phyloP scores from a whole-genome alignment of 768 basidiomycete species.

The Russula olivacea region DNA sequence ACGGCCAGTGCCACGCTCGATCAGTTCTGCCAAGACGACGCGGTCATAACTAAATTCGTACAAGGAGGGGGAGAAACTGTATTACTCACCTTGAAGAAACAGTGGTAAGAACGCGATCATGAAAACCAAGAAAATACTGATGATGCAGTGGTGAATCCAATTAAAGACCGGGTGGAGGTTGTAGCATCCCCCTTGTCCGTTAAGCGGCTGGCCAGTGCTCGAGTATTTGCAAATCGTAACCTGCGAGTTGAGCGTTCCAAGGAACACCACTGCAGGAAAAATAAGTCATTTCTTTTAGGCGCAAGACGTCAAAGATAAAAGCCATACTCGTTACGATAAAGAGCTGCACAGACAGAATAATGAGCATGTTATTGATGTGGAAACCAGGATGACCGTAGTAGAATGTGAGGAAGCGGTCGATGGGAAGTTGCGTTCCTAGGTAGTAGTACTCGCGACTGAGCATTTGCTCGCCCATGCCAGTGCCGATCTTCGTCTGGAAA shows the following conservation, averaged over 20 bases:
- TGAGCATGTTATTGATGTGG: conserved; percentile 99
- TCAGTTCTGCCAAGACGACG: conserved; percentile 58
- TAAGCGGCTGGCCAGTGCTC: conserved; percentile 60
- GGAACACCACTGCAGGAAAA: conserved; percentile 69
- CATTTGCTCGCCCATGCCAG: conserved; percentile 99
- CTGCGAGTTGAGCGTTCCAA: conserved; percentile 85
- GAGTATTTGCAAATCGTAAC: conserved; percentile 78
- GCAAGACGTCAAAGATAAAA: not conserved
- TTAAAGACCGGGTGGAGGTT: conserved; percentile 88
- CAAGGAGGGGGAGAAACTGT: not conserved
- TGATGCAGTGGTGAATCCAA: conserved; percentile 95
- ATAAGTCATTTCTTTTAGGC: conserved; percentile 20
- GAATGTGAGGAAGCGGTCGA: conserved; percentile 98
- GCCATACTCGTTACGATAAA: conserved; percentile 86
- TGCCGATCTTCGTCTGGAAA: conserved; percentile 99
- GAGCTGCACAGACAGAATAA: conserved; percentile 93
- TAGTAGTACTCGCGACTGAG: conserved; percentile 99
- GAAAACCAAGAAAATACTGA: conserved; percentile 98
- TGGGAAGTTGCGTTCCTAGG: conserved; percentile 92
- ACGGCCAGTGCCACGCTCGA: conserved; percentile 90
- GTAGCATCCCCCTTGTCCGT: conserved; percentile 84
- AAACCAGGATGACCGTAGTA: conserved; percentile 99
- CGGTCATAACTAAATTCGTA: conserved; percentile 15
- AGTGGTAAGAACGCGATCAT: conserved; percentile 93
- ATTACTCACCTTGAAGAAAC: conserved; percentile 79